phyloP scores from a whole-genome alignment of 305 asterid species.

The Fraxinus latifolia region DNA sequence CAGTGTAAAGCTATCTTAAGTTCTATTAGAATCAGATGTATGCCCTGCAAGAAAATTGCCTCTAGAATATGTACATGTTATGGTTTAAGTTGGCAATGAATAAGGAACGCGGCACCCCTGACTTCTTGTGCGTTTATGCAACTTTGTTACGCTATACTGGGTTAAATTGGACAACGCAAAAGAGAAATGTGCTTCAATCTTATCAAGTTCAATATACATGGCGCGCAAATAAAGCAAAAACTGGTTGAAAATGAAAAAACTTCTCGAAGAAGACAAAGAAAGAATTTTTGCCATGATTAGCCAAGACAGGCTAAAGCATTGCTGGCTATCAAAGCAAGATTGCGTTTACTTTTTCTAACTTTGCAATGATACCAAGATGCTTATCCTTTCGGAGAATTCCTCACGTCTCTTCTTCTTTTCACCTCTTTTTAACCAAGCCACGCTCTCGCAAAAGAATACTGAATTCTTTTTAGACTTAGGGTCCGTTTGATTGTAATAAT shows the following conservation, averaged over 20 bases:
- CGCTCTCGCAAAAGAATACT: slow-evolving; percentile 13
- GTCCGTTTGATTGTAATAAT: no score
- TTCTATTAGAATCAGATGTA: neutral
- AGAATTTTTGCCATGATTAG: slow-evolving; percentile 37
- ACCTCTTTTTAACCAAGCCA: neutral
- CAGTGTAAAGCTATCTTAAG: neutral
- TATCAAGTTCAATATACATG: slow-evolving; percentile 6
- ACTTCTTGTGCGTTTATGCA: neutral
- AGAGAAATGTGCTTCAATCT: neutral
- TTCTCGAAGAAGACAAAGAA: slow-evolving; percentile 39
- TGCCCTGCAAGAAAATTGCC: neutral
- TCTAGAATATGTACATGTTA: neutral
- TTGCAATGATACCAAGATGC: slow-evolving; percentile 41
- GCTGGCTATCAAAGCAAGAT: slow-evolving; percentile 19
- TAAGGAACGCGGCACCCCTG: neutral
- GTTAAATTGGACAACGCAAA: neutral
- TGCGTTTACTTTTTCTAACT: slow-evolving; percentile 27
- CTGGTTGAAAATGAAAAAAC: slow-evolving; percentile 23
- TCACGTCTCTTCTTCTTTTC: neutral
- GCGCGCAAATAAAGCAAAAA: slow-evolving; percentile 25
- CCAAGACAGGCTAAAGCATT: slow-evolving; percentile 34
- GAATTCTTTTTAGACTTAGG: slow-evolving; percentile 11
- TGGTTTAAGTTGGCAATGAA: neutral
- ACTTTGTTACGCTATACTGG: neutral
- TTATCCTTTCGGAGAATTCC: slow-evolving; percentile 22